Evolutionary conservation across 2,329 filamentous ascomycete genomes (phyloP), one percentile per base, ranked within the genome.

Genomic region (Aspergillus sp.): DNA sequence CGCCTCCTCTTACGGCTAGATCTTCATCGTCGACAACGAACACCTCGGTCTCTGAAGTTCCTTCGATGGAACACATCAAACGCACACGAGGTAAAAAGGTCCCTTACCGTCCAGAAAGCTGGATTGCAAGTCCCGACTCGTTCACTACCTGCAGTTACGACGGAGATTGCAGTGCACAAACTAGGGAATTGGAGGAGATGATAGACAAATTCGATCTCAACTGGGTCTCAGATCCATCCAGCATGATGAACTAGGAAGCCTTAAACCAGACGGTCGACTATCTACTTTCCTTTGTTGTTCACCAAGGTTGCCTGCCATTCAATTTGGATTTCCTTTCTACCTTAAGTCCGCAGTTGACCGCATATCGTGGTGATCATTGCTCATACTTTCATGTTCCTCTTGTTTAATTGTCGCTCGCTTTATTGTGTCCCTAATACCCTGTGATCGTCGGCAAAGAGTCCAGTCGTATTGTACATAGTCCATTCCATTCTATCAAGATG

Each of bases 171-270:
- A 66, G 67, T 27, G 60, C 57, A 17, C 66, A 68, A 50, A 51
- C 68, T 27, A 66, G 63, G 21, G 69, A 68, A n/a, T 44, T 72
- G 14, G 70, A 72, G 53, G 64, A 69, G 40, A 70, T 72, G 67
- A 65, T 71, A 14, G 67, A 70, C 53, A 69, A 72, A 41, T 64
- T 70, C 37, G 70, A 73, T 44, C 59, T 70, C 50, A 67, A 64
- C n/a, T 73, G 70, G 67, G 37, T 65, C 52, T 70, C 70, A 17
- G 67, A 72, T 31, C 31, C 52, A 47, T 23, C 54, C 27, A 40
- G 35, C 9, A 40, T 33, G 15, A 24, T 23, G 37, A n/a, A 37
- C 17, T 40, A 43, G 50, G 60, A n/a, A 7, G 47, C n/a, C 40
- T 47, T 11, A 17, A 53, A 41, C 14, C 27, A 31, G 44, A 41